phyloP scores from a whole-genome alignment of 371 early-diverging fungal genomes.

The Actinomortierella wolfii region DNA sequence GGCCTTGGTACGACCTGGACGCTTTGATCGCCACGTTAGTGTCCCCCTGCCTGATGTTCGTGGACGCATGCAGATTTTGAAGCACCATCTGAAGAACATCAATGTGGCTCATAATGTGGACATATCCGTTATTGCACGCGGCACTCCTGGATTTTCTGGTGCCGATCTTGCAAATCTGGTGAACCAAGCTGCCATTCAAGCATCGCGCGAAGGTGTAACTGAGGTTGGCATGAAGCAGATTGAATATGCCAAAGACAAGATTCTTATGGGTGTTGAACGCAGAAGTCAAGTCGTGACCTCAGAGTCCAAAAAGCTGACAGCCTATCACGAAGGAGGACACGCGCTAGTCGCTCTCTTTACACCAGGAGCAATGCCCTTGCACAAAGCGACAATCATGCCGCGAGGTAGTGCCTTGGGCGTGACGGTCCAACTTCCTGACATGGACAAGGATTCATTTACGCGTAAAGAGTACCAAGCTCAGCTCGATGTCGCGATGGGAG shows the following conservation, averaged over 20 bases:
- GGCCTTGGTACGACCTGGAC: constrained; percentile 96
- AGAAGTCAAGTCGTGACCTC: constrained; percentile 90
- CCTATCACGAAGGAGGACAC: constrained; percentile 99
- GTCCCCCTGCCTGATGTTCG: constrained; percentile 96
- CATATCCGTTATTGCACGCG: constrained; percentile 85
- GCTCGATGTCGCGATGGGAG: constrained; percentile 97
- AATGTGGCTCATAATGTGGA: constrained; percentile 69
- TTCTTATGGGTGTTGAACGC: constrained; percentile 97
- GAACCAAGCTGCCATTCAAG: constrained; percentile 95
- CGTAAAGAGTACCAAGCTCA: constrained; percentile 85
- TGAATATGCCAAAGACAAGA: constrained; percentile 97
- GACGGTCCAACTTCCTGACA: constrained; percentile 94
- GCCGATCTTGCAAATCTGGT: constrained; percentile 97
- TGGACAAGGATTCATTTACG: constrained; percentile 87
- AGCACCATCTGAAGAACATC: constrained; percentile 87
- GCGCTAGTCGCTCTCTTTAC: constrained; percentile 95
- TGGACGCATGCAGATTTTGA: constrained; percentile 93
- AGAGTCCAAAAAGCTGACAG: constrained; percentile 85
- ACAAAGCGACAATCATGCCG: constrained; percentile 98
- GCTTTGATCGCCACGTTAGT: constrained; percentile 97
- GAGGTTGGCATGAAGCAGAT: constrained; percentile 80
- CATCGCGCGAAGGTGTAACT: constrained; percentile 75
- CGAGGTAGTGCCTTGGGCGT: constrained; percentile 92
- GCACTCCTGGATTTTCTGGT: constrained; percentile 98
- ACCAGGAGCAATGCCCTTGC: constrained; percentile 95